Conservation (phyloP, 345 rosid species). For the Nasturtium officinale region DNA sequence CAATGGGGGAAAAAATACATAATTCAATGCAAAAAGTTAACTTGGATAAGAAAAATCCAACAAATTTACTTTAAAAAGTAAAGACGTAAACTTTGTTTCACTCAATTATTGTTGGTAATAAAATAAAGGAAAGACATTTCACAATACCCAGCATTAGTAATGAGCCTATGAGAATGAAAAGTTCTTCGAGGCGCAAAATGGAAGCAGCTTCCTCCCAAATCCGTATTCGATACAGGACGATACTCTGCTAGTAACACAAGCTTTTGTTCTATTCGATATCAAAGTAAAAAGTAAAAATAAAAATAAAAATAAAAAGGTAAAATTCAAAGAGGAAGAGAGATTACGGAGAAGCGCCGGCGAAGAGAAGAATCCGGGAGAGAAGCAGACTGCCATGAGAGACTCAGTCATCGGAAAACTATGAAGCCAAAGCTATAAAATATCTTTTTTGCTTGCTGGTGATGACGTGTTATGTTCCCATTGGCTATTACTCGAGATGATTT, state of each 20-base stretch:
- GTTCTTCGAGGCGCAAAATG: slow-evolving; percentile 48
- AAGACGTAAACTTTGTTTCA: slow-evolving; percentile 12
- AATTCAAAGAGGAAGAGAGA: slow-evolving; percentile 7
- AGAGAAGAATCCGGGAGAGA: slow-evolving; percentile 53
- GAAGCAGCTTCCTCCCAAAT: slow-evolving; percentile 48
- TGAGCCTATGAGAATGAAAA: slow-evolving; percentile 44
- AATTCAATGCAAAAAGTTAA: not conserved
- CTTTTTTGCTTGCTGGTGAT: slow-evolving; percentile 10
- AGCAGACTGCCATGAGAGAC: slow-evolving; percentile 56
- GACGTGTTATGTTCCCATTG: slow-evolving; percentile 15
- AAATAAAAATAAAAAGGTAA: not conserved
- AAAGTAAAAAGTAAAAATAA: not conserved
- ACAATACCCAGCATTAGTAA: slow-evolving; percentile 53
- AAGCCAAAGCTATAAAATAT: not conserved
- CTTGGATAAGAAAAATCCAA: not conserved
- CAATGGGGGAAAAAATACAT: not conserved
- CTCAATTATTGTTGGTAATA: not conserved
- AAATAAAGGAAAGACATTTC: not conserved
- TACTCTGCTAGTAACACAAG: slow-evolving; percentile 47
- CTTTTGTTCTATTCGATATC: not conserved
- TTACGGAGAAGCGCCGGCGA: slow-evolving; percentile 56
- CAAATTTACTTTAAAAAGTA: not conserved
- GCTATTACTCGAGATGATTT: not conserved
- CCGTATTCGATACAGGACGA: slow-evolving; percentile 51
- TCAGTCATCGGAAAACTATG: slow-evolving; percentile 48